Evolutionary conservation across 768 basidiomycete species (phyloP).

Genomic region (Suillus discolor): DNA sequence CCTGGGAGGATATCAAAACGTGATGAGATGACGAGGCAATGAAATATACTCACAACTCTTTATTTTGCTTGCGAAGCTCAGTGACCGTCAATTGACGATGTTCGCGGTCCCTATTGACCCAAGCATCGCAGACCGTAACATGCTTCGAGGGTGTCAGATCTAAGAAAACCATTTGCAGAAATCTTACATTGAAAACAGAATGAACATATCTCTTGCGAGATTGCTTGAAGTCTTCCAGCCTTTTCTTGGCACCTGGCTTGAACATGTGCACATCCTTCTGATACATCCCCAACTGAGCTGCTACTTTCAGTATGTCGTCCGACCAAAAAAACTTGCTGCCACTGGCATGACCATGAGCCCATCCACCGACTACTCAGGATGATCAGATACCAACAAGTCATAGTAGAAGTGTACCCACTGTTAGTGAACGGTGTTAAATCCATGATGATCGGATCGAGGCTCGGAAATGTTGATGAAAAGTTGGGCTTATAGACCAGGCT

Average conservation of each 20-base stretch:
- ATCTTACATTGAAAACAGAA: neutral
- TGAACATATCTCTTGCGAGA: constrained; percentile 18
- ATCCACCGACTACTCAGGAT: constrained; percentile 29
- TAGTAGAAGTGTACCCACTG: constrained; percentile 19
- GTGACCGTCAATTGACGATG: neutral
- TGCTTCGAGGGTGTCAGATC: constrained; percentile 2
- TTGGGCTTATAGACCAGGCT: constrained; percentile 6
- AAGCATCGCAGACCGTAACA: neutral
- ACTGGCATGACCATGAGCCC: constrained; percentile 28
- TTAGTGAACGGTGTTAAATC: constrained; percentile 35
- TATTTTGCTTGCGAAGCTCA: neutral
- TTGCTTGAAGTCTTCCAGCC: constrained; percentile 26
- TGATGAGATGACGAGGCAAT: neutral
- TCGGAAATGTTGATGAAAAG: constrained; percentile 29
- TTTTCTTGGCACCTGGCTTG: constrained; percentile 25
- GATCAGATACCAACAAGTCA: constrained; percentile 1
- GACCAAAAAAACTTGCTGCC: constrained; percentile 38
- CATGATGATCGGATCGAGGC: constrained; percentile 27
- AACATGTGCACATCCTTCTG: constrained; percentile 23
- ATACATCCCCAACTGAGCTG: constrained; percentile 14
- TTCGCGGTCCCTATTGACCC: neutral
- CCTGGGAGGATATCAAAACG: neutral
- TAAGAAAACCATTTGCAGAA: neutral
- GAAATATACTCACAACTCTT: neutral
- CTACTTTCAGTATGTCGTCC: constrained; percentile 31